phyloP scores from a whole-genome alignment of 371 early-diverging fungal species.

The Syncephalis plumigaleata region DNA sequence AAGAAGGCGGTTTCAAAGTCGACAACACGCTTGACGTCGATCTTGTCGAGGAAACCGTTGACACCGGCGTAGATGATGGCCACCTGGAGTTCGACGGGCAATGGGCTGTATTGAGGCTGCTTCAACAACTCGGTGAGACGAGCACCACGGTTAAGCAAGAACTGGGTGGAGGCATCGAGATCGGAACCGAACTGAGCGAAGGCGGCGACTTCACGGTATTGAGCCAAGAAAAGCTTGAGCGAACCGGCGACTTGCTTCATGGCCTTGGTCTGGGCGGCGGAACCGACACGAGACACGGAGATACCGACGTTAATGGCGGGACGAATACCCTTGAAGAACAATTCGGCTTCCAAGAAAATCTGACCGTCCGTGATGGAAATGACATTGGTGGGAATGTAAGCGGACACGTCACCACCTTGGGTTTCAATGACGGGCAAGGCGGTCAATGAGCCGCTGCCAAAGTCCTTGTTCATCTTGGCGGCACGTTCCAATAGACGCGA shows the following conservation, averaged over 20 bases:
- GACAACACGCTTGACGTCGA: slow-evolving; percentile 73
- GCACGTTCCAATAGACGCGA: slow-evolving; percentile 93
- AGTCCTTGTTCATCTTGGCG: slow-evolving; percentile 88
- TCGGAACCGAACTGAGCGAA: slow-evolving; percentile 97
- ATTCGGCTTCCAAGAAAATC: slow-evolving; percentile 94
- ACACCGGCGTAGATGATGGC: slow-evolving; percentile 88
- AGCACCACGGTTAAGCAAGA: slow-evolving; percentile 89
- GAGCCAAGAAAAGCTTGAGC: slow-evolving; percentile 92
- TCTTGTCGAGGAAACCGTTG: slow-evolving; percentile 93
- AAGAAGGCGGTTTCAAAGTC: slow-evolving; percentile 84
- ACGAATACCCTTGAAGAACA: slow-evolving; percentile 95
- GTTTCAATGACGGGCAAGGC: slow-evolving; percentile 95
- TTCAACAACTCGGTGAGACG: slow-evolving; percentile 90
- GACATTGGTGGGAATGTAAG: slow-evolving; percentile 96
- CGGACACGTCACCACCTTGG: slow-evolving; percentile 96
- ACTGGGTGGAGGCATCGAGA: slow-evolving; percentile 89
- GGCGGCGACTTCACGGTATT: slow-evolving; percentile 97
- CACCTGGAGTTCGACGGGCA: slow-evolving; percentile 87
- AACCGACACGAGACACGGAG: slow-evolving; percentile 95
- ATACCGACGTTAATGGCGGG: slow-evolving; percentile 98
- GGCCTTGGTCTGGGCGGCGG: slow-evolving; percentile 95
- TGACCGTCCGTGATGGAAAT: slow-evolving; percentile 97
- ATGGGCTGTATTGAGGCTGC: slow-evolving; percentile 86
- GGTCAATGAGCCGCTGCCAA: slow-evolving; percentile 86
- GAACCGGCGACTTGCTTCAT: slow-evolving; percentile 98